These are phyloP conservation scores for Eremomyces bilateralis DNA, from an alignment of 495 filamentous ascomycete species.

Conservation along the genomic window DNA sequence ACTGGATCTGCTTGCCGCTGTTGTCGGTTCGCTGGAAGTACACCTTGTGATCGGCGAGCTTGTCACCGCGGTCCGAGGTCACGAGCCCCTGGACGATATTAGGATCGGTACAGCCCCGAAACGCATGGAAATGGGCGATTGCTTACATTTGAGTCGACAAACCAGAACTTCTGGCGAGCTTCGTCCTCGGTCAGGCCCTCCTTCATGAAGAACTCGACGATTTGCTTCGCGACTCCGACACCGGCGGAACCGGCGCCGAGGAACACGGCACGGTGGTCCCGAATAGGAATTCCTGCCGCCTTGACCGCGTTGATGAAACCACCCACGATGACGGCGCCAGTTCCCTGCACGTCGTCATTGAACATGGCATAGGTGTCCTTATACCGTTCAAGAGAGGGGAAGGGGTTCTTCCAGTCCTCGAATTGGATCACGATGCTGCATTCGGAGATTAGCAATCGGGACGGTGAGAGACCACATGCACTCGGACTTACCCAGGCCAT, in stretches of 20 bases:
- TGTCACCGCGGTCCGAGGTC: conserved; percentile 80
- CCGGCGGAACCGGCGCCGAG: conserved; percentile 89
- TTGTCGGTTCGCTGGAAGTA: conserved; percentile 92
- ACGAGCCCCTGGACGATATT: conserved; percentile 57
- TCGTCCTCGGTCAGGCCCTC: conserved; percentile 84
- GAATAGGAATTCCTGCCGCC: conserved; percentile 61
- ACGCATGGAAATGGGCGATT: not conserved
- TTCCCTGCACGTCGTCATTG: conserved; percentile 98
- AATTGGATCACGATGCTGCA: conserved; percentile 83
- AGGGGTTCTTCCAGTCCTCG: conserved; percentile 97
- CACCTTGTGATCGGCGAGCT: conserved; percentile 88
- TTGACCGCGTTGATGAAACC: conserved; percentile 92
- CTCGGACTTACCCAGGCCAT: conserved; percentile 44
- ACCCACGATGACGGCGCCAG: conserved; percentile 81
- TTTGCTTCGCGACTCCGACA: conserved; percentile 91
- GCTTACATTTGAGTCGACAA: conserved; percentile 60
- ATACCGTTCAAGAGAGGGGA: conserved; percentile 81
- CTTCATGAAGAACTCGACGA: conserved; percentile 85
- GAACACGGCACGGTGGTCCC: conserved; percentile 88
- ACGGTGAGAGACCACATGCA: not conserved
- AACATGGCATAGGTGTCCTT: conserved; percentile 77
- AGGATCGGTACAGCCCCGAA: not conserved
- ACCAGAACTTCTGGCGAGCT: conserved; percentile 80
- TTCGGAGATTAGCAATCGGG: conserved; percentile 6
- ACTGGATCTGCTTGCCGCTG: conserved; percentile 70